Conservation (phyloP, 495 filamentous ascomycete genomes). For the Aspergillus olivimuriae region DNA sequence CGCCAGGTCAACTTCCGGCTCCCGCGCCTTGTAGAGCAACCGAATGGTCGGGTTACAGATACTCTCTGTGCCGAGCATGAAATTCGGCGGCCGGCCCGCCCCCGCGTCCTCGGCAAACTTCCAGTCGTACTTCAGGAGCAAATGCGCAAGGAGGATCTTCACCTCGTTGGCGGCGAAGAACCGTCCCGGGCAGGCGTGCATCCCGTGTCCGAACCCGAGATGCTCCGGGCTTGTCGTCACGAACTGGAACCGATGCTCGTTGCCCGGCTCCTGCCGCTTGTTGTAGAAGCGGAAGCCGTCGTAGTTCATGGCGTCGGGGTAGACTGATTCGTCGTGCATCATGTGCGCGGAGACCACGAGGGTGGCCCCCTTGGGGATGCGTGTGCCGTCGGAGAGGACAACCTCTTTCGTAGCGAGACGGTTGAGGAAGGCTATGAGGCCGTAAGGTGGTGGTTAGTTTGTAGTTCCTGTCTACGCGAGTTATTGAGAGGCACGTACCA, state of each 20-base stretch:
- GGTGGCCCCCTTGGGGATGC: constrained; percentile 28
- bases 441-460: too few species aligned
- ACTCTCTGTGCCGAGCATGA: constrained; percentile 22
- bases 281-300: constrained; percentile 43
- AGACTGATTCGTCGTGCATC: constrained; percentile 35
- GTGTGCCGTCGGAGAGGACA: constrained; percentile 27
- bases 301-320: constrained; percentile 36
- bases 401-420: constrained; percentile 30
- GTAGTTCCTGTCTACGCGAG: too few species aligned
- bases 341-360: constrained; percentile 29
- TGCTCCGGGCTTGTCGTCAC: constrained; percentile 39
- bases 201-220: constrained; percentile 42
- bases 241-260: constrained; percentile 37
- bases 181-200: constrained; percentile 49
- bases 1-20: constrained; percentile 23
- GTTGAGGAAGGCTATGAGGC: constrained; percentile 39
- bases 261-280: constrained; percentile 35
- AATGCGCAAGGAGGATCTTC: constrained; percentile 38
- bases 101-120: constrained; percentile 21
- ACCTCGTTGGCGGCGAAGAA: constrained; percentile 47
- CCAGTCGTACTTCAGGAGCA: constrained; percentile 52
- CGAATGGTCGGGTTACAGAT: constrained; percentile 24
- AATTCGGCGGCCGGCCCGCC: constrained; percentile 16
- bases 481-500: constrained; percentile 34
- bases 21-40: constrained; percentile 22